A percentile compares a stretch with the other conserved stretches of the same genome.
phyloP scores from a whole-genome alignment of 352 stramenopile genomes.

The Blastocystis hominis region DNA sequence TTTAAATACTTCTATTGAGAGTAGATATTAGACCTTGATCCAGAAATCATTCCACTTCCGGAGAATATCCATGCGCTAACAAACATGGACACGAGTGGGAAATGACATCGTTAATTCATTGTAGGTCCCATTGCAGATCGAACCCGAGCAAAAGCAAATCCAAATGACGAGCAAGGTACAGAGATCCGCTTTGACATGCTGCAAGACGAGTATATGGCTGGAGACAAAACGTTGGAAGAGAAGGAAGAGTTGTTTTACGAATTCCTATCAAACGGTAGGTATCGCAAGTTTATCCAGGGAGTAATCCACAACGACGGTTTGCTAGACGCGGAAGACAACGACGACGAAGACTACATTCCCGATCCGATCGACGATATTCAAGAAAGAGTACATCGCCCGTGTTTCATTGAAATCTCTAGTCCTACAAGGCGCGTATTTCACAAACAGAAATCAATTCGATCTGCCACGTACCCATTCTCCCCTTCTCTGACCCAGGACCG shows the following conservation, averaged over 20 bases:
- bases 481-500: not conserved
- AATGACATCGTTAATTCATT: not conserved
- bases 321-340: not conserved
- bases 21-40: constrained; percentile 31
- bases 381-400: not conserved
- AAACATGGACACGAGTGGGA: not conserved
- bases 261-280: not conserved
- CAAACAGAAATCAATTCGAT: not conserved
- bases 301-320: constrained; percentile 5
- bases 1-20: not conserved
- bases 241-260: constrained; percentile 18
- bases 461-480: not conserved
- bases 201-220: not conserved
- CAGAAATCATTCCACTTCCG: constrained; percentile 52
- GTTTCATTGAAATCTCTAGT: not conserved
- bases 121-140: constrained; percentile 44
- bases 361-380: not conserved
- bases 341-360: constrained; percentile 42
- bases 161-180: not conserved
- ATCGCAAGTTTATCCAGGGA: constrained; percentile 47
- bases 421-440: constrained; percentile 6
- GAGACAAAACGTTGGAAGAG: not conserved
- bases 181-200: constrained; percentile 40
- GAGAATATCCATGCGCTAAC: constrained; percentile 31
- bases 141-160: not conserved